A percentile compares a stretch with the other conserved stretches of the same genome.
Evolutionary conservation across 2,329 filamentous ascomycete genomes (phyloP).

Genomic region (Alternaria tenuissima): DNA sequence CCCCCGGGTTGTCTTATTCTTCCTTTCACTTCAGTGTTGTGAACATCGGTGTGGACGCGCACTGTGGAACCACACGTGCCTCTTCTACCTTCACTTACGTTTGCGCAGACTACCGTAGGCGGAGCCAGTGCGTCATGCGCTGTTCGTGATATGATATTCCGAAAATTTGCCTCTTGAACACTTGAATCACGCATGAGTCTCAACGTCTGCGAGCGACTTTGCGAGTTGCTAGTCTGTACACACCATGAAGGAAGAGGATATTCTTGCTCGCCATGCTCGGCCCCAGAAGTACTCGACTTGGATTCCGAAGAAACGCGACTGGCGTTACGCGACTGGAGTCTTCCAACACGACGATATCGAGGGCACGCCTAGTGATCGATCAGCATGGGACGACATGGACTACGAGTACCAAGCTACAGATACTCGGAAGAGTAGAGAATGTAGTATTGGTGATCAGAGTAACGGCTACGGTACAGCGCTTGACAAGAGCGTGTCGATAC

Average conservation of each 20-base stretch:
- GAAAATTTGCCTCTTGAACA: not conserved
- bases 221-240: not conserved
- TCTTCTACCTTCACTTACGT: not conserved
- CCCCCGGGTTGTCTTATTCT: not conserved
- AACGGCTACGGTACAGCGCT: not conserved
- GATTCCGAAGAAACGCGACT: conserved; percentile 25
- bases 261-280: conserved; percentile 24
- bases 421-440: not conserved
- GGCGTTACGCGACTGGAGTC: conserved; percentile 24
- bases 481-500: not conserved
- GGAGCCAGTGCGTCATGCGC: not conserved
- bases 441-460: not conserved
- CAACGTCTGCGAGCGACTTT: no score
- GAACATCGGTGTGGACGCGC: not conserved
- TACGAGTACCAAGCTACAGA: conserved; percentile 12
- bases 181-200: not conserved
- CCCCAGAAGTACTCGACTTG: conserved; percentile 25
- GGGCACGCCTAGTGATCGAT: conserved; percentile 12
- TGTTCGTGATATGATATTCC: not conserved
- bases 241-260: conserved; percentile 18
- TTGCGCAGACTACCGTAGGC: not conserved
- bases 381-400: conserved; percentile 25
- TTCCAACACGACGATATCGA: conserved; percentile 24
- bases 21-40: not conserved
- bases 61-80: not conserved